Evolutionary conservation across 768 basidiomycete species (phyloP).

Genomic region (Ramaria sp.): DNA sequence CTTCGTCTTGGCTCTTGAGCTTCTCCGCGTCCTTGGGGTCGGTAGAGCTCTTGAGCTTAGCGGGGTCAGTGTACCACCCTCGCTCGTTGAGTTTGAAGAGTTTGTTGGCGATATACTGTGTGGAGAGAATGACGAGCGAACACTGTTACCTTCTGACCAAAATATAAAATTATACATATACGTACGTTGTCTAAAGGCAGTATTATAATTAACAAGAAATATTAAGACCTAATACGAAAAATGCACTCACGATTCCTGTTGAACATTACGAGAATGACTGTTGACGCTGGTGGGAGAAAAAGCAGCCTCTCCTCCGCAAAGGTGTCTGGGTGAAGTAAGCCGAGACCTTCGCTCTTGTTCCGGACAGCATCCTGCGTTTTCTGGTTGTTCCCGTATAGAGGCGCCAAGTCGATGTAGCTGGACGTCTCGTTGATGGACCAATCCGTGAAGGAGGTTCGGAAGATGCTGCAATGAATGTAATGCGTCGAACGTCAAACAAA

Average conservation of each 20-base stretch:
- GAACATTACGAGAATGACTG: constrained; percentile 73
- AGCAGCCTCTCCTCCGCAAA: constrained; percentile 75
- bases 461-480: constrained; percentile 39
- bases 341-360: constrained; percentile 48
- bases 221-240: background rate
- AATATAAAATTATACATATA: too few relatives aligned
- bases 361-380: constrained; percentile 46
- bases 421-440: constrained; percentile 73
- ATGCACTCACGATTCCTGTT: constrained; percentile 51
- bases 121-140: background rate
- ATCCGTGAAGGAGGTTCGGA: constrained; percentile 66
- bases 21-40: constrained; percentile 18
- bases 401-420: constrained; percentile 76
- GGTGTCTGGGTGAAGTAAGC: constrained; percentile 53
- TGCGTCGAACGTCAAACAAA: background rate
- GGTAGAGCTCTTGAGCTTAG: constrained; percentile 24
- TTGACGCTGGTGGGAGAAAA: constrained; percentile 68
- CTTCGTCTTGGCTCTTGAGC: constrained; percentile 48
- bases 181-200: background rate
- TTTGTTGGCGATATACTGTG: constrained; percentile 68
- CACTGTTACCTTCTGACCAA: too few relatives aligned
- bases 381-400: constrained; percentile 70
- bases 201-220: background rate
- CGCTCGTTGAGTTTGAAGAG: constrained; percentile 76
- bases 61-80: constrained; percentile 47